Conservation (phyloP, 257 asterid genomes). For the Ilex asprella region DNA sequence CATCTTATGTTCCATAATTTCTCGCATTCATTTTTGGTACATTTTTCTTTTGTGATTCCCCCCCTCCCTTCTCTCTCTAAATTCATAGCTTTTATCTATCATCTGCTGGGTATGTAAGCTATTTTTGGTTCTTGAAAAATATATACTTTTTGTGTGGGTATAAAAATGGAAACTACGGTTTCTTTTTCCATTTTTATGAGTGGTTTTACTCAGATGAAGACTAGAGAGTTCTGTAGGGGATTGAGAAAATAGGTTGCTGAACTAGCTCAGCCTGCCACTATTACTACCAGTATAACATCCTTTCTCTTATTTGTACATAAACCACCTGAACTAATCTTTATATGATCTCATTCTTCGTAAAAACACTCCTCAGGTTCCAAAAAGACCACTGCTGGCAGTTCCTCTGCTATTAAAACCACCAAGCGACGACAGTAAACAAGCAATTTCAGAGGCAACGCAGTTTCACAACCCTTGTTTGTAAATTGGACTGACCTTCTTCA, state of each 20-base stretch:
- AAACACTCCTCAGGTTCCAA: slow-evolving; percentile 44
- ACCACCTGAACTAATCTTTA: too few relatives aligned
- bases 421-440: slow-evolving; percentile 46
- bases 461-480: slow-evolving; percentile 16
- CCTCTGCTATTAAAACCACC: slow-evolving; percentile 37
- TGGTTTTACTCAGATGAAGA: too few relatives aligned
- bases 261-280: too few relatives aligned
- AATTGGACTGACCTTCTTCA: slow-evolving; percentile 14
- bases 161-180: too few relatives aligned
- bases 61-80: too few relatives aligned
- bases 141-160: neutral
- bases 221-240: too few relatives aligned
- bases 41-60: neutral
- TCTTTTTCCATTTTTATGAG: too few relatives aligned
- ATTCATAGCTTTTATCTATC: too few relatives aligned
- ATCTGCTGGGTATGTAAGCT: neutral
- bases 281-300: neutral
- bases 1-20: too few relatives aligned
- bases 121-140: neutral
- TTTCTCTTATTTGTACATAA: neutral
- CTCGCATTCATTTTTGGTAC: too few relatives aligned
- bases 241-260: too few relatives aligned
- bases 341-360: neutral
- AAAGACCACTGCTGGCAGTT: slow-evolving; percentile 36
- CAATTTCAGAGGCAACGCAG: slow-evolving; percentile 5